Conservation (phyloP, 2,329 filamentous ascomycete species). For the Colletotrichum sp. region DNA sequence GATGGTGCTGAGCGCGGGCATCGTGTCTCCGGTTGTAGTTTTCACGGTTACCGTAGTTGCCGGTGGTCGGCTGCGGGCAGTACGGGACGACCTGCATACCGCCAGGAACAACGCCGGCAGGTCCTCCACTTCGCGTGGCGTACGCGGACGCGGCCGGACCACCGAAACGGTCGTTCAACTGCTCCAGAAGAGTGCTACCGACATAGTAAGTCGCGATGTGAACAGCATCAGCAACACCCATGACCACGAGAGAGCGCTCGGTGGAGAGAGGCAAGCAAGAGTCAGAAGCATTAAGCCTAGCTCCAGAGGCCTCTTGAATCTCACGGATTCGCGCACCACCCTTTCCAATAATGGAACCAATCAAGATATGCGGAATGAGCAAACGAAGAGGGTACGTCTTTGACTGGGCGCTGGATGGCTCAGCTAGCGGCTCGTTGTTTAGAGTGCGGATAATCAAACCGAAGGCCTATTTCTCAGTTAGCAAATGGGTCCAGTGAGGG, state of each 20-base stretch:
- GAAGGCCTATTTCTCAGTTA: constrained; percentile 70
- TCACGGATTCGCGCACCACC: constrained; percentile 94
- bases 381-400: constrained; percentile 97
- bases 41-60: constrained; percentile 90
- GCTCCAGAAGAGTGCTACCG: constrained; percentile 95
- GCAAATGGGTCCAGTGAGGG: background rate
- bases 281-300: constrained; percentile 94
- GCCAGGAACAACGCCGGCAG: constrained; percentile 90
- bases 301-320: constrained; percentile 97
- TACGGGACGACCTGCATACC: constrained; percentile 99
- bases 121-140: constrained; percentile 90
- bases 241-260: constrained; percentile 96
- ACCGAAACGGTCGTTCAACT: constrained; percentile 95
- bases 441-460: constrained; percentile 97
- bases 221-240: constrained; percentile 96
- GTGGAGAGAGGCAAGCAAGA: constrained; percentile 92
- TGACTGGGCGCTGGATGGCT: constrained; percentile 88
- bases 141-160: constrained; percentile 97
- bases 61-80: constrained; percentile 88
- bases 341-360: constrained; percentile 98
- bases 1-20: constrained; percentile 65
- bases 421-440: constrained; percentile 92
- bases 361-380: constrained; percentile 94
- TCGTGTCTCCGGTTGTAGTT: constrained; percentile 79
- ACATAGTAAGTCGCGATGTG: constrained; percentile 99